Evolutionary conservation across 176 grass and related monocot species (phyloP).

Genomic region (Bothriochloa decipiens): DNA sequence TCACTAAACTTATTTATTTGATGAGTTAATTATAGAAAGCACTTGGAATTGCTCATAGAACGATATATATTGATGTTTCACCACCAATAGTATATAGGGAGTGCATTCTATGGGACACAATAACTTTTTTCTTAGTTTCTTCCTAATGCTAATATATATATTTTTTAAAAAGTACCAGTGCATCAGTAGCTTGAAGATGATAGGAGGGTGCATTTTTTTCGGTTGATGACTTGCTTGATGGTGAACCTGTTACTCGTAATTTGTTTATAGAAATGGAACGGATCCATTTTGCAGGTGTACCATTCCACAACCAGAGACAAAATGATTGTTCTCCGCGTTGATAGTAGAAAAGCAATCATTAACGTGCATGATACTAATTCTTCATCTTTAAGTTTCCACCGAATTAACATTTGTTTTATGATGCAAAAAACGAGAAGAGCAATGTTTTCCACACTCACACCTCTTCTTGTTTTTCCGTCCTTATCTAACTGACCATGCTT

Average conservation of each 20-base stretch:
- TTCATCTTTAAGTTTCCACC: neutral
- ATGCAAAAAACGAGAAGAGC: neutral
- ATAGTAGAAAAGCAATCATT: neutral
- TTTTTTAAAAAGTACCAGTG: neutral
- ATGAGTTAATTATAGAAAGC: too few species aligned
- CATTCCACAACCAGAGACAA: neutral
- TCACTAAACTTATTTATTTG: too few species aligned
- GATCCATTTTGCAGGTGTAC: neutral
- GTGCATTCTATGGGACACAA: neutral
- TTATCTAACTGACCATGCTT: too few species aligned
- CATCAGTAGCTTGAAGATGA: neutral
- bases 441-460: neutral
- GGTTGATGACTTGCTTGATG: neutral
- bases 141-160: neutral
- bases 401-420: too few species aligned
- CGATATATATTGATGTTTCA: too few species aligned
- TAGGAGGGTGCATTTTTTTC: neutral
- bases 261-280: neutral
- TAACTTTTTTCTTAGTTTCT: neutral
- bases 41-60: too few species aligned
- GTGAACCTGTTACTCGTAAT: neutral
- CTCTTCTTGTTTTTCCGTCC: neutral
- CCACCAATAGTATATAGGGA: too few species aligned
- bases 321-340: neutral
- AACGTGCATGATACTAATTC: neutral